Evolutionary conservation across 2,329 filamentous ascomycete genomes (phyloP).

Genomic region (Hypoxylon sp.): DNA sequence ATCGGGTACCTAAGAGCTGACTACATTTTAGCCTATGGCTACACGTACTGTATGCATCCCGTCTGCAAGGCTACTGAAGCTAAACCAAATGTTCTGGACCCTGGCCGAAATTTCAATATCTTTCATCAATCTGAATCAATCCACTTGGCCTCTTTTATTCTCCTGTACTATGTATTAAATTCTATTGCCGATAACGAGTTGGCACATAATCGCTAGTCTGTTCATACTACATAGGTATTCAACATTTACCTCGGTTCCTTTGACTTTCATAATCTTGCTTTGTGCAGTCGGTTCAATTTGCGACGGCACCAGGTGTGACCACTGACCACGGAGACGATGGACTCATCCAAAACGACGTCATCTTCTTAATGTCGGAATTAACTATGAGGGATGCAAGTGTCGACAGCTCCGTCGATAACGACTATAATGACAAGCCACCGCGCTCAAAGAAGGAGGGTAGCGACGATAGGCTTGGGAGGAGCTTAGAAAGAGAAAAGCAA

Average conservation of each 20-base stretch:
- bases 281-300: not conserved
- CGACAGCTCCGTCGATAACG: constrained; percentile 3
- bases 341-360: constrained; percentile 14
- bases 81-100: constrained; percentile 26
- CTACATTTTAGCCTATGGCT: constrained; percentile 1
- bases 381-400: constrained; percentile 13
- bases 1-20: no score
- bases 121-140: no score
- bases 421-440: not conserved
- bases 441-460: not conserved
- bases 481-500: constrained; percentile 28
- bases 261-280: no score
- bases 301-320: constrained; percentile 1
- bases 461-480: constrained; percentile 36
- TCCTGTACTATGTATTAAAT: not conserved
- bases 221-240: not conserved
- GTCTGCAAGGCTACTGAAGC: constrained; percentile 17
- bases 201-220: not conserved
- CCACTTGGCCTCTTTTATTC: constrained; percentile 25
- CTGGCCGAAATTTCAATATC: no score
- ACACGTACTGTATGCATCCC: constrained; percentile 11
- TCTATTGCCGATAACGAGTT: constrained; percentile 4
- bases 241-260: not conserved
- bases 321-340: constrained; percentile 25
- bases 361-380: constrained; percentile 26